A percentile compares a stretch with the other conserved stretches of the same genome.
Conservation (phyloP, 169 alveolate genomes). For the Plasmodium relictum region DNA sequence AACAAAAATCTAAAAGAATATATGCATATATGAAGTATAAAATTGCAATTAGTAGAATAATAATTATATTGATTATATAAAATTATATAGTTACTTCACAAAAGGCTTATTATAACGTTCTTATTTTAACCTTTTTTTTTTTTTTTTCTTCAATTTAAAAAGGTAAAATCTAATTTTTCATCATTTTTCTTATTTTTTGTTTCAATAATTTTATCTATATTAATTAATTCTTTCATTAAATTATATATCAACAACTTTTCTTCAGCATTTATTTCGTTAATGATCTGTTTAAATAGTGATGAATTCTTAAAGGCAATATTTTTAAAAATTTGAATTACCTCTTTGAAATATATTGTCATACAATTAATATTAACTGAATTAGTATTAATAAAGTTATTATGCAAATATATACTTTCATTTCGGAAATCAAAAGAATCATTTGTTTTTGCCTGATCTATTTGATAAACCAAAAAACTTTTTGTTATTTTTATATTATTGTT, state of each 20-base stretch:
- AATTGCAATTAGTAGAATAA: too few species aligned
- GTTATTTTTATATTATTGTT: slow-evolving; percentile 23
- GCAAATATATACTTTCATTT: slow-evolving; percentile 7
- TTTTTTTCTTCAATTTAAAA: slow-evolving; percentile 26
- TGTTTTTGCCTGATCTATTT: not conserved
- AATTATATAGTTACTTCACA: too few species aligned
- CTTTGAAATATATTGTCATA: slow-evolving; percentile 57
- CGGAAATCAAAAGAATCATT: not conserved
- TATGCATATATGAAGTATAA: too few species aligned
- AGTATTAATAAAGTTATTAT: not conserved
- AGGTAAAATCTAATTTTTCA: slow-evolving; percentile 67
- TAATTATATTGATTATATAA: too few species aligned
- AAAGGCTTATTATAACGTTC: too few species aligned
- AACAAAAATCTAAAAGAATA: too few species aligned
- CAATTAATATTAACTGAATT: slow-evolving; percentile 6
- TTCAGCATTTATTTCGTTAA: slow-evolving; percentile 25
- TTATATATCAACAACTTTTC: slow-evolving; percentile 63
- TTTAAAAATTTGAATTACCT: slow-evolving; percentile 48
- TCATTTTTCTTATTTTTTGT: not conserved
- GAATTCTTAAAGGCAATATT: slow-evolving; percentile 76
- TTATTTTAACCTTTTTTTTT: not conserved
- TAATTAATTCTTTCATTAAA: slow-evolving; percentile 52
- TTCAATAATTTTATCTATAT: slow-evolving; percentile 20
- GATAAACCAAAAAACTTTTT: slow-evolving; percentile 18
- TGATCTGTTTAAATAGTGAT: slow-evolving; percentile 31